These are phyloP conservation scores for Xylaria sp. DNA, from an alignment of 2,329 filamentous ascomycete species.

Conservation along the genomic window DNA sequence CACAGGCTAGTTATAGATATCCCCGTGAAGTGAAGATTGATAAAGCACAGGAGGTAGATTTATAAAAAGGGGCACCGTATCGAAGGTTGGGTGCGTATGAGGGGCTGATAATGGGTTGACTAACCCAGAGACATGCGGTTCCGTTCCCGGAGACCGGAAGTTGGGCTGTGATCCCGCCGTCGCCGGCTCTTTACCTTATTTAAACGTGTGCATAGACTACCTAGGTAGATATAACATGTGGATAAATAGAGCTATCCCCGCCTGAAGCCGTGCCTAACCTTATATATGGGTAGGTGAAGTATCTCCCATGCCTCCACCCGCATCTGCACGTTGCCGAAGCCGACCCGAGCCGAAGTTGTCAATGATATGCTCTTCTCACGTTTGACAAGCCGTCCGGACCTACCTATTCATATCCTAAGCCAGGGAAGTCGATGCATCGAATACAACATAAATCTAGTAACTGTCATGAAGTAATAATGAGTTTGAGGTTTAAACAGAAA, in stretches of 20 bases:
- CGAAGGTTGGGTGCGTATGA: not conserved
- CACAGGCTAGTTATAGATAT: not conserved
- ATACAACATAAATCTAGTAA: not conserved
- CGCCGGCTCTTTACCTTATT: not conserved
- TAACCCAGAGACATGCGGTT: not conserved
- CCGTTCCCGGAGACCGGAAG: slow-evolving; percentile 18
- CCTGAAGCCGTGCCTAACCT: not conserved
- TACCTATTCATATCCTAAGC: not conserved
- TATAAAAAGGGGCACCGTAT: not conserved
- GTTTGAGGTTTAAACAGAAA: not conserved
- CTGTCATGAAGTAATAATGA: not conserved
- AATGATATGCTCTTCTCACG: not conserved
- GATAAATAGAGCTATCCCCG: not conserved
- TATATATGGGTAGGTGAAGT: not conserved
- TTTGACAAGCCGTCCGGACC: not conserved
- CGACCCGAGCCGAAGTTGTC: slow-evolving; percentile 9
- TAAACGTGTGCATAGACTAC: too few species aligned
- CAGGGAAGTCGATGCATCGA: not conserved
- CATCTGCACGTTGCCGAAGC: slow-evolving; percentile 1
- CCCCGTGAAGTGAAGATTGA: not conserved
- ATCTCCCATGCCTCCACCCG: slow-evolving; percentile 5
- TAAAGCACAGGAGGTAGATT: not conserved
- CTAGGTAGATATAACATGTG: too few species aligned
- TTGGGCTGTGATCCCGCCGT: slow-evolving; percentile 5
- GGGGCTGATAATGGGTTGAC: not conserved